Conservation (phyloP, 139 green algal species). For the Gonium pectorale region DNA sequence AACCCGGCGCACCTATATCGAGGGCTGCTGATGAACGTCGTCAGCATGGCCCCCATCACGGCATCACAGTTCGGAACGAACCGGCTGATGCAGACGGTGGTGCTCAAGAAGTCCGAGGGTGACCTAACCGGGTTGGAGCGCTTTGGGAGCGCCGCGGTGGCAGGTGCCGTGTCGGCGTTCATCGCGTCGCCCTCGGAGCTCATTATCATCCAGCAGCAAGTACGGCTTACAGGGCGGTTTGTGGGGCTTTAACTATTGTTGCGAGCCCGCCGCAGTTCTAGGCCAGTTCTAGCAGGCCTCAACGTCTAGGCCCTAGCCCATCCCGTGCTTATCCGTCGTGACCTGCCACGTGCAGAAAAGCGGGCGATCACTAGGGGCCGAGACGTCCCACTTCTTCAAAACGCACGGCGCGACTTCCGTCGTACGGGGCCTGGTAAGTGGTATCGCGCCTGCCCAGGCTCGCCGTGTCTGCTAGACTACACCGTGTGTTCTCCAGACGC, state of each 20-base stretch:
- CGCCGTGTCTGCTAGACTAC: neutral
- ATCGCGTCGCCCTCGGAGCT: constrained; percentile 85
- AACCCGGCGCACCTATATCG: constrained; percentile 79
- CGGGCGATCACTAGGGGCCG: constrained; percentile 60
- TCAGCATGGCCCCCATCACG: constrained; percentile 92
- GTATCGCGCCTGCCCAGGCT: too few species aligned
- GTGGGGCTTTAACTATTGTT: too few species aligned
- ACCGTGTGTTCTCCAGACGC: too few species aligned
- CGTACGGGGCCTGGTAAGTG: constrained; percentile 78
- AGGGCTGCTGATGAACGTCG: constrained; percentile 85
- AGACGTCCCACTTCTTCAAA: constrained; percentile 59
- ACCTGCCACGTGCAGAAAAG: constrained; percentile 72
- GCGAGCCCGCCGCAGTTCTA: too few species aligned
- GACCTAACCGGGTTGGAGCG: constrained; percentile 45
- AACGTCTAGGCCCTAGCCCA: too few species aligned
- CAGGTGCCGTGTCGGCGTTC: constrained; percentile 74
- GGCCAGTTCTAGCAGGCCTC: too few species aligned
- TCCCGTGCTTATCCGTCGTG: too few species aligned
- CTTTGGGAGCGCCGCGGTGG: constrained; percentile 62
- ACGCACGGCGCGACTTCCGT: constrained; percentile 59
- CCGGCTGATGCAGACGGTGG: constrained; percentile 57
- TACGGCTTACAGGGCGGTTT: too few species aligned
- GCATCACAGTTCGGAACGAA: constrained; percentile 90
- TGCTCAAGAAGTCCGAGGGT: constrained; percentile 42
- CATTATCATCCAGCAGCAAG: constrained; percentile 94